Base-by-base conservation (phyloP, 2,329 filamentous ascomycete genomes). In the Monilinia fructigena region DNA sequence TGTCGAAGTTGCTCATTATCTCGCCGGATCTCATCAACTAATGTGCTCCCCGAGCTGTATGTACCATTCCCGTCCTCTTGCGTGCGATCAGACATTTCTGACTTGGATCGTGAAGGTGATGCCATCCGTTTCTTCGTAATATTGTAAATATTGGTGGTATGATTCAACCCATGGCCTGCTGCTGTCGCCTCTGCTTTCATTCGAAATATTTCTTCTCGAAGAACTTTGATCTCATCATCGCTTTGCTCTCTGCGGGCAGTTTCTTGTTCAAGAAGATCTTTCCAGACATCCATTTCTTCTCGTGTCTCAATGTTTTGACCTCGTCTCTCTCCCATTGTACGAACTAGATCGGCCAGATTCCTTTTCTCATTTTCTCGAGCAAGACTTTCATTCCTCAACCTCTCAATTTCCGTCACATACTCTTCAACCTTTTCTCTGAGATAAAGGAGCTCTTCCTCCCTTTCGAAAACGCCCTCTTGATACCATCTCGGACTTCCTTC, bases 231-330 rank as follows among this genome's bases (percentile, higher is more conserved):
- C 71, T 98, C 93, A 53, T 96, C 92, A 71, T 98, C 93, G 0
- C 91, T 87, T 77, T 97, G 91, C 77, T 97, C 94, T 67, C 94
- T 87, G 40, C 93, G 87, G 4, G 90, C 89, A 2, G 91, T 95
- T 78, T 99, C 95, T 70, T 95, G 92, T 75, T 97, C 92, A 35
- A 97, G 85, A 68, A 98, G 86, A 73, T 97, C 94, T 77, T 96
- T 97, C 89, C 92, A 97, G 77, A 97, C 94, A 69, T 96, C 92
- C 75, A 90, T 82, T 72, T 88, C 85, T 70, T 88, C 86, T 68
- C 88, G 83, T 14, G 79, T 80, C 58, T 81, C 81, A 20, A 79
- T 72, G 70, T 80, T 78, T 54, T 82, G 80, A 59, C 79, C 75
- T 48, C 80, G 79, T 45, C 79, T 79, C 59, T 86, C 86, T 40